Evolutionary conservation across 257 asterid genomes (phyloP).

Genomic region (Solanum sitiens): DNA sequence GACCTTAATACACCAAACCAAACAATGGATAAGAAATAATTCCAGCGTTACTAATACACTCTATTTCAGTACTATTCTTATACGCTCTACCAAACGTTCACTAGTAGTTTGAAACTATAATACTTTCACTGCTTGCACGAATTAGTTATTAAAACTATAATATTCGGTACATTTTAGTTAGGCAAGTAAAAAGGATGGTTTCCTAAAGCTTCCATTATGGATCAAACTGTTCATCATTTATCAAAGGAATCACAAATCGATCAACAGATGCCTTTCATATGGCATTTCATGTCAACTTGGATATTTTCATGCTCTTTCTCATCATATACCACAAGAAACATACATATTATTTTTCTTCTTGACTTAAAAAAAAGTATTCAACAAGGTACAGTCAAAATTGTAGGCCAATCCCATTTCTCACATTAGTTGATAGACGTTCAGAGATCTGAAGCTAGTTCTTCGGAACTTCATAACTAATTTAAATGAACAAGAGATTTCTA

Average conservation of each 20-base stretch:
- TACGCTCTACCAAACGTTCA: neutral
- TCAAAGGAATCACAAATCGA: neutral
- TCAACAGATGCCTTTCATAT: neutral
- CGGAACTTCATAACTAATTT: neutral
- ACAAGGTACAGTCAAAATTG: neutral
- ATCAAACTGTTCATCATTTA: neutral
- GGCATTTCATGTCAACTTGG: neutral
- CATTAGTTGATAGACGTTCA: neutral
- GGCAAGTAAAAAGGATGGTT: neutral
- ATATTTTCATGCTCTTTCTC: neutral
- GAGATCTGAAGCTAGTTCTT: neutral
- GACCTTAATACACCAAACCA: neutral
- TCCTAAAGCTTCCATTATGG: neutral
- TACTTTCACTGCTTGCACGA: neutral
- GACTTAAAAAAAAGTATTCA: neutral
- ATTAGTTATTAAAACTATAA: neutral
- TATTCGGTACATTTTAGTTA: neutral
- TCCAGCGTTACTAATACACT: neutral
- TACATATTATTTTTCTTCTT: neutral
- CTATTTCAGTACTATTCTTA: neutral
- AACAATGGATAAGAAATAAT: neutral
- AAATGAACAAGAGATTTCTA: neutral
- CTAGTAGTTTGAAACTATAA: neutral
- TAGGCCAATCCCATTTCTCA: neutral
- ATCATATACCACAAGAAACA: neutral